Base-by-base conservation (phyloP, 2,329 filamentous ascomycete species). In the Mycosphaerelloides madeirae region DNA sequence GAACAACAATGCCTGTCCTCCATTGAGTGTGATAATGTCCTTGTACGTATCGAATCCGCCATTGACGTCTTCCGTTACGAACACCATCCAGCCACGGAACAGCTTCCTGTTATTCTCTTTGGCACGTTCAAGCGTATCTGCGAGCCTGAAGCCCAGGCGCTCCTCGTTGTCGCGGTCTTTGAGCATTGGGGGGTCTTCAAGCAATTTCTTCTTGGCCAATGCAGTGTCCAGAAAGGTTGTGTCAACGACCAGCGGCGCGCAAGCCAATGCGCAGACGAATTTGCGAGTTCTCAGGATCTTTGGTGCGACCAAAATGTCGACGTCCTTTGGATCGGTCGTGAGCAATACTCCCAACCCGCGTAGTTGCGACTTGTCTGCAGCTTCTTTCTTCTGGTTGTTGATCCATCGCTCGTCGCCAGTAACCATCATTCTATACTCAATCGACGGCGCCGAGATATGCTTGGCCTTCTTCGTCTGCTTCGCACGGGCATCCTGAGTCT, bases 281-380 rank as follows among this genome's bases (percentile, higher is more conserved):
- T 98, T 98, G 63, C 87, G 82, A 0, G 93, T 98, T 29, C 93
- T 84, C 28, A 96, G 80, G 49, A 97, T 81, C 32, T 81, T 79
- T 1, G 91, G 93, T 3, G 91, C 91, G 28, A 88, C 89, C 9
- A 98, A 78, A 63, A 95, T 87, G 57, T 91, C 87, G 63, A 87
- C 93, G 34, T 80, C 77, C 37, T 79, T 78, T 19, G 81, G 81
- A 60, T 95, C 86, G 56, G 84, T 77, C 3, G 87, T 84, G 16
- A 96, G 80, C 16, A 95, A 79, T 54, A 98, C 86, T 6, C 93
- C 93, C 29, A 97, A 71, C 35, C 85, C 80, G 48, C 90, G 85
- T 43, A 98, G 75, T 68, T 85, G 85, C 8, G 90, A 87, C 71
- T 84, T 83, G 50, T 97, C 91, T 28, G 78, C 73, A 47, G 89